Percentiles rank a stretch among this genome's conserved stretches.
Evolutionary conservation across 1,139 yeast species (phyloP).

Genomic region (Kodamaea sp.): DNA sequence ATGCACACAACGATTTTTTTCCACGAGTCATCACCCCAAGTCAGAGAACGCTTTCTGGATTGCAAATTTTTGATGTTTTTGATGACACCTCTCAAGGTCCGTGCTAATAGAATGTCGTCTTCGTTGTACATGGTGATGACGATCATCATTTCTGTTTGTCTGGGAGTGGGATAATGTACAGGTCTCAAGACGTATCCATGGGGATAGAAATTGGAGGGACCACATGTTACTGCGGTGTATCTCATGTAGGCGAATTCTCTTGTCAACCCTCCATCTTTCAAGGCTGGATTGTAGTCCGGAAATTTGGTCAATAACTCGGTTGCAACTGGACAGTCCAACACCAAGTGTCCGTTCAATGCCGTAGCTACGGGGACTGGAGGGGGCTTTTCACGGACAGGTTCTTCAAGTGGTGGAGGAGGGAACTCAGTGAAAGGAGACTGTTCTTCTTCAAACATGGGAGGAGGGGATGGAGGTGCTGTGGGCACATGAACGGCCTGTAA

Average conservation of each 20-base stretch:
- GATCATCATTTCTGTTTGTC: conserved; percentile 50
- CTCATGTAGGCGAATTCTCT: conserved; percentile 52
- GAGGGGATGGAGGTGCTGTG: conserved; percentile 18
- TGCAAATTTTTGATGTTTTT: conserved; percentile 50
- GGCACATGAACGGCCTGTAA: conserved; percentile 36
- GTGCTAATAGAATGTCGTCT: conserved; percentile 47
- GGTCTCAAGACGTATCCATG: conserved; percentile 50
- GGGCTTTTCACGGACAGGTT: conserved; percentile 30
- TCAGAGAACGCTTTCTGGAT: conserved; percentile 41
- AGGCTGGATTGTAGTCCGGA: conserved; percentile 38
- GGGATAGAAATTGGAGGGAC: conserved; percentile 48
- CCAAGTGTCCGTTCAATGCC: conserved; percentile 51
- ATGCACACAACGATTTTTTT: conserved; percentile 50
- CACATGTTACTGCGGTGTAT: conserved; percentile 53
- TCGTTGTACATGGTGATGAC: conserved; percentile 53
- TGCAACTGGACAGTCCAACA: conserved; percentile 53
- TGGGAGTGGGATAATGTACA: conserved; percentile 46
- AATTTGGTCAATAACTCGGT: conserved; percentile 46
- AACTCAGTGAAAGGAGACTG: conserved; percentile 36
- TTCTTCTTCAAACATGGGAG: conserved; percentile 6
- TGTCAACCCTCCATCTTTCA: conserved; percentile 43
- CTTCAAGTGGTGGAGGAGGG: conserved; percentile 34
- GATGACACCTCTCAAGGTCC: conserved; percentile 50
- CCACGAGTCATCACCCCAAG: conserved; percentile 54
- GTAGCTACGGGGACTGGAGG: conserved; percentile 42